These are phyloP conservation scores for Tylopilus cervinicoccineus DNA, from an alignment of 768 basidiomycete genomes.

Conservation along the genomic window DNA sequence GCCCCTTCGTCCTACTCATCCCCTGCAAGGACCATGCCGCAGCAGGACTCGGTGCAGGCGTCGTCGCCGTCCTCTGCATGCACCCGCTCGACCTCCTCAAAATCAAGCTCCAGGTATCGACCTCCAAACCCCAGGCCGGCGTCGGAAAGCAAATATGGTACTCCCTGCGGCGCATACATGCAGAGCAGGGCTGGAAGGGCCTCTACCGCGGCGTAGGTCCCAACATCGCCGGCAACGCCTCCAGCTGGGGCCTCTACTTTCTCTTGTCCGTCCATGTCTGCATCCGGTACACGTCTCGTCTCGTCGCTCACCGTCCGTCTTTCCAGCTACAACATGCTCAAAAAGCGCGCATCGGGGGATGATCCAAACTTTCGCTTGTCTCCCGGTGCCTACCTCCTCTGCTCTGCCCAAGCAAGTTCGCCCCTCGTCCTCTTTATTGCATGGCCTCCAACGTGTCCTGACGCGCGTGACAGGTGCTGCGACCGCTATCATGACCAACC, in stretches of 20 bases:
- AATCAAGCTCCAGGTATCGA: slow-evolving; percentile 88
- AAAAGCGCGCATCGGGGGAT: slow-evolving; percentile 68
- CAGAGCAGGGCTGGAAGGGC: slow-evolving; percentile 73
- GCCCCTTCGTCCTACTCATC: neutral
- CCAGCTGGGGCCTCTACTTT: slow-evolving; percentile 98
- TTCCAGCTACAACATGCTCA: slow-evolving; percentile 87
- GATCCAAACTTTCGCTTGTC: slow-evolving; percentile 67
- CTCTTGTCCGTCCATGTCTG: slow-evolving; percentile 65
- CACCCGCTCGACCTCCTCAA: slow-evolving; percentile 97
- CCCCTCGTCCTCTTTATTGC: slow-evolving; percentile 26
- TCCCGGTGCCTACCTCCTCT: slow-evolving; percentile 77
- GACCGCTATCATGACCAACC: slow-evolving; percentile 93
- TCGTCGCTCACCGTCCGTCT: slow-evolving; percentile 2
- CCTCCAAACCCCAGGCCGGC: slow-evolving; percentile 53
- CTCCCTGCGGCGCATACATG: slow-evolving; percentile 69
- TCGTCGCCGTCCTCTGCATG: slow-evolving; percentile 91
- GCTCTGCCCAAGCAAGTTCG: slow-evolving; percentile 96
- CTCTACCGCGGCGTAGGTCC: slow-evolving; percentile 87
- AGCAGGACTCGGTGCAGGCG: slow-evolving; percentile 90
- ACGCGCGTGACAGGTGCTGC: slow-evolving; percentile 62
- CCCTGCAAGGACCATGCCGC: slow-evolving; percentile 85
- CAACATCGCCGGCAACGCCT: slow-evolving; percentile 92
- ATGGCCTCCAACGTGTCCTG: slow-evolving; percentile 10
- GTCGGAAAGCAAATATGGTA: slow-evolving; percentile 73
- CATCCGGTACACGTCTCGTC: neutral